Evolutionary conservation across 805 yeast species (phyloP).

Genomic region (Brettanomyces naardenensis): DNA sequence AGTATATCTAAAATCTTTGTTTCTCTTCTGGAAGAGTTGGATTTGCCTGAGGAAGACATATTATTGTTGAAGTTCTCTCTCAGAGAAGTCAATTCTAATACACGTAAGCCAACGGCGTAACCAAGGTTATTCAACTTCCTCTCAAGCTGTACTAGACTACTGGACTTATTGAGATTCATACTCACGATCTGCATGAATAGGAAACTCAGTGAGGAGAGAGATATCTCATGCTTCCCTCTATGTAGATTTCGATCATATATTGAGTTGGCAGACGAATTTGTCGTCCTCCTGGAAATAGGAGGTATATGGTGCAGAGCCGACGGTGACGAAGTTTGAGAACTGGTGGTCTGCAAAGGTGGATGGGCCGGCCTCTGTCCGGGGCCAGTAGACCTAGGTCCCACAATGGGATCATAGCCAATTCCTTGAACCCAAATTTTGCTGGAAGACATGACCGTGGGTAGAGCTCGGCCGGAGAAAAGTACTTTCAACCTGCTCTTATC

Average conservation of each 20-base stretch:
- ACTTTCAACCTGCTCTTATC: too few species aligned
- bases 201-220: slow-evolving; percentile 58
- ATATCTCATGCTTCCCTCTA: slow-evolving; percentile 60
- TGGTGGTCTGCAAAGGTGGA: slow-evolving; percentile 4
- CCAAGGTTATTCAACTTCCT: slow-evolving; percentile 59
- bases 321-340: slow-evolving; percentile 1
- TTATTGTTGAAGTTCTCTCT: slow-evolving; percentile 48
- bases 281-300: slow-evolving; percentile 6
- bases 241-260: slow-evolving; percentile 66
- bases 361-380: slow-evolving; percentile 6
- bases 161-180: slow-evolving; percentile 52
- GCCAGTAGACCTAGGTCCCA: slow-evolving; percentile 25
- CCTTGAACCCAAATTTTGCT: slow-evolving; percentile 15
- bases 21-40: slow-evolving; percentile 61
- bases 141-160: slow-evolving; percentile 62
- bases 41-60: slow-evolving; percentile 41
- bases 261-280: neutral
- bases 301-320: slow-evolving; percentile 10
- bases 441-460: slow-evolving; percentile 5
- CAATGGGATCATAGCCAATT: slow-evolving; percentile 22
- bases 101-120: slow-evolving; percentile 66
- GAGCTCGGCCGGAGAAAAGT: too few species aligned
- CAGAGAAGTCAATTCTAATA: slow-evolving; percentile 58
- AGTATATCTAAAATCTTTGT: slow-evolving; percentile 63
- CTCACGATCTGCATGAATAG: slow-evolving; percentile 65